Conservation (phyloP, 2,329 filamentous ascomycete genomes). For the Didymella segeticola region DNA sequence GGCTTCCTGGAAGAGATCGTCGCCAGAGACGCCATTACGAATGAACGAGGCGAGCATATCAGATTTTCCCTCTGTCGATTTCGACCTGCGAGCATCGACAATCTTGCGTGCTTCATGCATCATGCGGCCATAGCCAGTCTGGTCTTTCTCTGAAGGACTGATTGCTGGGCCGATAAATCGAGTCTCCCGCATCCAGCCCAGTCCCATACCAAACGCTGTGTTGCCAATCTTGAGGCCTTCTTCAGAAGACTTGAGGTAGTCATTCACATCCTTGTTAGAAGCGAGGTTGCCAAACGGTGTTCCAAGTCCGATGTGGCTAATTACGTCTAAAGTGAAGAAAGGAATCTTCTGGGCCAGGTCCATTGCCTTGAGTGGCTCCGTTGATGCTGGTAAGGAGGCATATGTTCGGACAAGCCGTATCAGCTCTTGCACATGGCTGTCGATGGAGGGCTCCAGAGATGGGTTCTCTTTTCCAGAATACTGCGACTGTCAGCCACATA, state of each 20-base stretch:
- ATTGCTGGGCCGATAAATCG: conserved; percentile 37
- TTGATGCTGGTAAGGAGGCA: conserved; percentile 26
- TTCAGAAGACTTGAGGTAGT: conserved; percentile 55
- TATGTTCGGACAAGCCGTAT: conserved; percentile 60
- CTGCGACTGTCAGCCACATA: conserved; percentile 33
- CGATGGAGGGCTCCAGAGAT: conserved; percentile 58
- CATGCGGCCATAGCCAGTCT: conserved; percentile 40
- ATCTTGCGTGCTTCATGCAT: conserved; percentile 41
- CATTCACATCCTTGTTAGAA: conserved; percentile 57
- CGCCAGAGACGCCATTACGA: conserved; percentile 51
- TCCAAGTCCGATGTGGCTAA: conserved; percentile 62
- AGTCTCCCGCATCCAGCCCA: conserved; percentile 32
- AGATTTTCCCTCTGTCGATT: conserved; percentile 50
- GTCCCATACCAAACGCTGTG: conserved; percentile 36
- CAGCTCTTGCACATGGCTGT: conserved; percentile 56
- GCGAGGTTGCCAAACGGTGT: conserved; percentile 60
- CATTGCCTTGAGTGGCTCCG: conserved; percentile 46
- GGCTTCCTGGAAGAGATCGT: conserved; percentile 53
- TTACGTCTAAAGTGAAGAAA: conserved; percentile 63
- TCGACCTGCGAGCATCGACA: conserved; percentile 53
- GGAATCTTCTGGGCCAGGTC: conserved; percentile 59
- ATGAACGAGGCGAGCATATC: conserved; percentile 65
- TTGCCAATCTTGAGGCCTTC: conserved; percentile 42
- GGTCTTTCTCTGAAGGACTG: conserved; percentile 48
- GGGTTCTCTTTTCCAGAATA: conserved; percentile 65